Evolutionary conservation across 148 eudicot species (phyloP), one percentile per base, ranked within the genome.

Genomic region (Limonium bicolor): DNA sequence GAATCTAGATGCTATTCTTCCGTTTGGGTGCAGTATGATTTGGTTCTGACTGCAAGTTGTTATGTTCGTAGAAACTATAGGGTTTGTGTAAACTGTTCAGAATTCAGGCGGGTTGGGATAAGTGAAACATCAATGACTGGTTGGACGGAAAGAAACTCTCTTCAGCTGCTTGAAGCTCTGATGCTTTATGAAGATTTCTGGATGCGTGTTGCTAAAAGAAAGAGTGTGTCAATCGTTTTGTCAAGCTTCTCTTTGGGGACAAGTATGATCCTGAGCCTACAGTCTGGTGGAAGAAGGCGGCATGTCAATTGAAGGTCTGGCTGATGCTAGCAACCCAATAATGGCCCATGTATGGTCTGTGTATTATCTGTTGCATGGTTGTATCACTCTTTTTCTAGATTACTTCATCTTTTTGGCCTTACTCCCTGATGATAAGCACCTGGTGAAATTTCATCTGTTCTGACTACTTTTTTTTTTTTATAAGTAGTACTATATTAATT

Each of bases 331-430:
- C 66, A 92, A 92, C 67, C 99, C 99, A 29, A 85, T 92, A 30
- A 71, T 92, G 88, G 94, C 94, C 16, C 95, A 90, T 87, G 99
- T 90, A 73, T 50, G n/a, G n/a, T n/a, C n/a, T n/a, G n/a, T n/a
- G n/a, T n/a, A n/a, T n/a, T n/a, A n/a, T 29, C 12, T 7, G 12
- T n/a, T 29, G 33, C 33, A 29, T 29, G 12, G 33, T 29, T 7
- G 12, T 7, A 8, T 1, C 12, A 29, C 7, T 29, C 1, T 1
- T n/a, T n/a, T n/a, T n/a, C n/a, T n/a, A n/a, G n/a, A n/a, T n/a
- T n/a, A n/a, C n/a, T n/a, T n/a, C n/a, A n/a, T n/a, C n/a, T n/a
- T n/a, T n/a, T n/a, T n/a, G n/a, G n/a, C n/a, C n/a, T n/a, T n/a
- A n/a, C n/a, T n/a, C n/a, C n/a, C n/a, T n/a, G n/a, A n/a, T n/a